Evolutionary conservation across 2,329 filamentous ascomycete species (phyloP).

Genomic region (Tolypocladium ovalisporum): DNA sequence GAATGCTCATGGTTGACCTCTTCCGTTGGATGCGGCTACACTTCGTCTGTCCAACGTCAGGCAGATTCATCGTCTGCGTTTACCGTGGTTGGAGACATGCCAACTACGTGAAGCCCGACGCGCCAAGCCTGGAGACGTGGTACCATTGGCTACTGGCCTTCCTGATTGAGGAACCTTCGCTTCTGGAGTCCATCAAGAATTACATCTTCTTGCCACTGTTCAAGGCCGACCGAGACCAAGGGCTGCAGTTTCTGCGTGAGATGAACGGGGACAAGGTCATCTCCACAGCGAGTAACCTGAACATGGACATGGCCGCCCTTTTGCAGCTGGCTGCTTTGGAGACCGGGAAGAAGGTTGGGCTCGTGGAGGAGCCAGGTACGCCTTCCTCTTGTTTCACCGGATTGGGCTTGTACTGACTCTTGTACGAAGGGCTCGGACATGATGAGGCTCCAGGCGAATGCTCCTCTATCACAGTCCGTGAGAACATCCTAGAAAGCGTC

Average conservation of each 20-base stretch:
- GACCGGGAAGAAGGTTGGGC: constrained; percentile 56
- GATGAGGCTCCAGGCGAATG: constrained; percentile 7
- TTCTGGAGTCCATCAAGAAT: constrained; percentile 52
- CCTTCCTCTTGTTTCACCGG: too few species aligned
- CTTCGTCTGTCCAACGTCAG: constrained; percentile 48
- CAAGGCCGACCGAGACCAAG: constrained; percentile 41
- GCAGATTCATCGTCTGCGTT: constrained; percentile 48
- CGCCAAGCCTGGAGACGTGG: constrained; percentile 33
- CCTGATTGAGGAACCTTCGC: constrained; percentile 34
- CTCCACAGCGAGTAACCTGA: constrained; percentile 30
- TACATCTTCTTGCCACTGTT: constrained; percentile 55
- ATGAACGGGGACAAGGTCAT: constrained; percentile 42
- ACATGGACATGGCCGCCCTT: constrained; percentile 41
- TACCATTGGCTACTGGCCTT: constrained; percentile 44
- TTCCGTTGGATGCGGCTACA: constrained; percentile 46
- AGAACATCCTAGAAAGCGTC: constrained; percentile 38
- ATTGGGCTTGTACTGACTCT: background rate
- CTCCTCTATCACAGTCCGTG: constrained; percentile 22
- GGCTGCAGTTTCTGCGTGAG: constrained; percentile 45
- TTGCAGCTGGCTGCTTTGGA: constrained; percentile 59
- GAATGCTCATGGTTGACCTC: constrained; percentile 34
- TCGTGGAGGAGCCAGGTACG: constrained; percentile 57
- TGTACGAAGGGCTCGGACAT: constrained; percentile 14
- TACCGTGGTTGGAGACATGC: constrained; percentile 35
- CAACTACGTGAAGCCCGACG: constrained; percentile 10